Evolutionary conservation across 345 rosid species (phyloP).

Genomic region (Rhizophora mangle): DNA sequence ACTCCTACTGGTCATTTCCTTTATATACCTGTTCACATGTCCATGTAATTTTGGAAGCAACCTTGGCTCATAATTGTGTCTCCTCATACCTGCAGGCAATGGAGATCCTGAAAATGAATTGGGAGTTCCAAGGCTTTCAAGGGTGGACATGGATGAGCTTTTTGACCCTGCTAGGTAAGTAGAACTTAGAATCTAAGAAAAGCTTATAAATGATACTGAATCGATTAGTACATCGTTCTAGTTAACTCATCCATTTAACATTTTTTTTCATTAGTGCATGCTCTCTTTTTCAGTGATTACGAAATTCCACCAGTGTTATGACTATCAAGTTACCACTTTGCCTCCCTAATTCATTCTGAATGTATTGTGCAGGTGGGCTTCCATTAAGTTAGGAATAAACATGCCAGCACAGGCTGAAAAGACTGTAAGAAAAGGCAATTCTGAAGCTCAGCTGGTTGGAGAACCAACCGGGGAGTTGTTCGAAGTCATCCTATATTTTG

Average conservation of each 20-base stretch:
- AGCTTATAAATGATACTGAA: neutral
- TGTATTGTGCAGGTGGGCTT: conserved; percentile 55
- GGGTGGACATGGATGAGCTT: conserved; percentile 54
- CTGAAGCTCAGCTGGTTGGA: conserved; percentile 78
- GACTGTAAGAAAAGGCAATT: conserved; percentile 58
- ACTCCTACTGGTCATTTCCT: conserved; percentile 35
- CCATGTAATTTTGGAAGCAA: neutral
- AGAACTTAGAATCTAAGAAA: neutral
- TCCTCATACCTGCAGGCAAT: conserved; percentile 39
- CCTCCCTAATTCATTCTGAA: conserved; percentile 4
- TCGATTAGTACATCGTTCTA: too few relatives aligned
- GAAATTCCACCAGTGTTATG: neutral
- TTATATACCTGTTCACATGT: neutral
- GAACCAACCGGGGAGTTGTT: conserved; percentile 79
- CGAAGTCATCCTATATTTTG: conserved; percentile 73
- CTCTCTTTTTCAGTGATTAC: neutral
- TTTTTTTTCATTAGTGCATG: too few relatives aligned
- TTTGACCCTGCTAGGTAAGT: conserved; percentile 63
- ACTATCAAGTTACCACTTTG: neutral
- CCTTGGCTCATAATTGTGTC: conserved; percentile 10
- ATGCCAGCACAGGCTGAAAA: conserved; percentile 80
- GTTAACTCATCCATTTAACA: too few relatives aligned
- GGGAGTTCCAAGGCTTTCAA: conserved; percentile 47
- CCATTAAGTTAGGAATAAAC: conserved; percentile 65
- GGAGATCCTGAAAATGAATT: conserved; percentile 34